A percentile compares a stretch with the other conserved stretches of the same genome.
Evolutionary conservation across 768 basidiomycete species (phyloP).

Genomic region (Cyathus striatus): DNA sequence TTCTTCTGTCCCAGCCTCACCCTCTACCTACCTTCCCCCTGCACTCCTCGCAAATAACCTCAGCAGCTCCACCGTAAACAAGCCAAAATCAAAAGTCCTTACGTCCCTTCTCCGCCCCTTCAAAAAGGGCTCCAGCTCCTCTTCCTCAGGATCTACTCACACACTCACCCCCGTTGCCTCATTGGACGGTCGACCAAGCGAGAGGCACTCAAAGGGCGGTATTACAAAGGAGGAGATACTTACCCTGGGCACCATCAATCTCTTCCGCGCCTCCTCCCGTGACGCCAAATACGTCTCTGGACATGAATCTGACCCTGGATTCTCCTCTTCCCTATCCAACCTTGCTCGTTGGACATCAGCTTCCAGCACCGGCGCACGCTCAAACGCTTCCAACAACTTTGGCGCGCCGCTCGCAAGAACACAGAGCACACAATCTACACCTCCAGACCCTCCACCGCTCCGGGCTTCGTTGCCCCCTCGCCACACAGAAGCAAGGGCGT

Average conservation of each 20-base stretch:
- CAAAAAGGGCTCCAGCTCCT: slow-evolving; percentile 18
- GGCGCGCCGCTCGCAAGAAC: slow-evolving; percentile 26
- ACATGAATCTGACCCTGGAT: slow-evolving; percentile 5
- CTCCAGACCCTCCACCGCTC: slow-evolving; percentile 13
- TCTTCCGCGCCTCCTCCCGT: slow-evolving; percentile 30
- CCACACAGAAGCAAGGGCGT: slow-evolving; percentile 11
- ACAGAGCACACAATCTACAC: slow-evolving; percentile 27
- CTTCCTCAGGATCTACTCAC: slow-evolving; percentile 22
- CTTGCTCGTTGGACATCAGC: slow-evolving; percentile 25
- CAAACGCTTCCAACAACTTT: slow-evolving; percentile 10
- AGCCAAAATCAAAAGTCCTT: slow-evolving; percentile 19
- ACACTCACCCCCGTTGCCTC: slow-evolving; percentile 35
- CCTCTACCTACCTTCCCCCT: slow-evolving; percentile 9
- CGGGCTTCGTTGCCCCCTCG: slow-evolving; percentile 4
- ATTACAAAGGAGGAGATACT: slow-evolving; percentile 29
- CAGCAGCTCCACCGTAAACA: too few relatives aligned
- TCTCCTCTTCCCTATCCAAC: slow-evolving; percentile 16
- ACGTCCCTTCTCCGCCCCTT: slow-evolving; percentile 21
- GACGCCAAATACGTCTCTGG: slow-evolving; percentile 7
- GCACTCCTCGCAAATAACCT: not conserved
- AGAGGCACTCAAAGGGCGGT: slow-evolving; percentile 13
- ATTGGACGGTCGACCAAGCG: slow-evolving; percentile 23
- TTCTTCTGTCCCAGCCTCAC: slow-evolving; percentile 14
- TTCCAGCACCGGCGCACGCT: slow-evolving; percentile 8
- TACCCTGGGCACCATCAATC: slow-evolving; percentile 31